Evolutionary conservation across 495 filamentous ascomycete species (phyloP).

Genomic region (Penicillium subrubescens): DNA sequence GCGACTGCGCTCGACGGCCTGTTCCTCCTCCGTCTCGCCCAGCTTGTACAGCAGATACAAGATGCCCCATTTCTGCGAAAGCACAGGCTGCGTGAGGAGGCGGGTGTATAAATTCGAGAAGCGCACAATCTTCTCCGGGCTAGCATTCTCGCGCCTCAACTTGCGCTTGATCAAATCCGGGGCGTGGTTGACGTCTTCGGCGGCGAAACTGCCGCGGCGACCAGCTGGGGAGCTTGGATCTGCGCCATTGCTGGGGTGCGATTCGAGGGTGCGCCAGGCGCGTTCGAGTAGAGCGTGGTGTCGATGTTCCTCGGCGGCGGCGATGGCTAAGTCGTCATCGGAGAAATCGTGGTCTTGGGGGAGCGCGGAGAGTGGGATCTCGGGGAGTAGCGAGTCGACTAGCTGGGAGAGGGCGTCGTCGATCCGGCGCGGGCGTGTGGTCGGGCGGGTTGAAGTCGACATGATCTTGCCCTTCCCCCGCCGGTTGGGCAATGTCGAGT

Average conservation of each 20-base stretch:
- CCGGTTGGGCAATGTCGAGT: constrained; percentile 12
- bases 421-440: constrained; percentile 49
- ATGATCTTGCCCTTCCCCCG: constrained; percentile 31
- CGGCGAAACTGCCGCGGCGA: constrained; percentile 40
- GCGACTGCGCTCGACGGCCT: constrained; percentile 36
- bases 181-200: constrained; percentile 78
- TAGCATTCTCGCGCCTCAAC: constrained; percentile 70
- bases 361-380: constrained; percentile 36
- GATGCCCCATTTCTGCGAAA: constrained; percentile 96
- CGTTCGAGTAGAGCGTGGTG: constrained; percentile 45
- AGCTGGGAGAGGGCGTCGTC: constrained; percentile 59
- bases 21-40: constrained; percentile 55
- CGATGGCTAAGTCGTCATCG: constrained; percentile 48
- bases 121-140: constrained; percentile 80
- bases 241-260: constrained; percentile 28
- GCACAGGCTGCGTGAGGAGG: constrained; percentile 83
- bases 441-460: constrained; percentile 36
- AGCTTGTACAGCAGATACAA: constrained; percentile 86
- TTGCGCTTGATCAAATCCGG: constrained; percentile 88
- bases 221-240: constrained; percentile 35
- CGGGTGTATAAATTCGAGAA: constrained; percentile 89
- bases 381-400: constrained; percentile 52
- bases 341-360: constrained; percentile 38
- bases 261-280: constrained; percentile 47
- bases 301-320: constrained; percentile 46